These are phyloP conservation scores for Exophiala dermatitidis DNA, from an alignment of 2,329 filamentous ascomycete genomes.

Conservation along the genomic window DNA sequence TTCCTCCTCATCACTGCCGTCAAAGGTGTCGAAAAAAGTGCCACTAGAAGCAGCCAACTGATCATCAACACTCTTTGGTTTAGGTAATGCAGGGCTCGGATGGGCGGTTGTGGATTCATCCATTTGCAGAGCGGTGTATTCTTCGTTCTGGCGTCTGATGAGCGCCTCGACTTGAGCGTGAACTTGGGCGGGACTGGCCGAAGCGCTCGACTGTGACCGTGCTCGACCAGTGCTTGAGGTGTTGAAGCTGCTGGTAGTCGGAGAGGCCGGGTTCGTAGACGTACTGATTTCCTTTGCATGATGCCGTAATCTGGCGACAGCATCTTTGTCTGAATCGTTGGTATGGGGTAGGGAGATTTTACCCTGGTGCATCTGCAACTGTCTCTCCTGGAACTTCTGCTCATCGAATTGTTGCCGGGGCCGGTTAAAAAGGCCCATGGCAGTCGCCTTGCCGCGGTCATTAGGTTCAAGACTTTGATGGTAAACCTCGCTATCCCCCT, in stretches of 20 bases:
- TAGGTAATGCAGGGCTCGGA: background rate
- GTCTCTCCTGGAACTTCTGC: conserved; percentile 72
- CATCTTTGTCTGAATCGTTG: conserved; percentile 10
- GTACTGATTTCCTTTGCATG: background rate
- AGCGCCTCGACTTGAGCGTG: conserved; percentile 24
- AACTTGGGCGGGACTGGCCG: conserved; percentile 15
- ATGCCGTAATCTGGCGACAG: conserved; percentile 24
- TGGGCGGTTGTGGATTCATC: background rate
- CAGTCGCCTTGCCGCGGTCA: conserved; percentile 75
- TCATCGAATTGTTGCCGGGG: conserved; percentile 74
- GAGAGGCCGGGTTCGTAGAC: conserved; percentile 8
- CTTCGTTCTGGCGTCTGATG: conserved; percentile 25
- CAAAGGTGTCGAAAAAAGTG: conserved; percentile 23
- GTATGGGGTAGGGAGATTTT: conserved; percentile 51
- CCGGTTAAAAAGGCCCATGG: conserved; percentile 64
- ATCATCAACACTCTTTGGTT: background rate
- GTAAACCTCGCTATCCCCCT: conserved; percentile 55
- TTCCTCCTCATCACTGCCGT: conserved; percentile 35
- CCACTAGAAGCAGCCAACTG: conserved; percentile 18
- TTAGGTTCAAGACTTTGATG: conserved; percentile 60
- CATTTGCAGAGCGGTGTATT: conserved; percentile 19
- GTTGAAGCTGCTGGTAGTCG: conserved; percentile 3
- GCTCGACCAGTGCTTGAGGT: conserved; percentile 6
- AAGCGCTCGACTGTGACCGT: conserved; percentile 19
- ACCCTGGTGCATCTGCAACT: conserved; percentile 71